Base-by-base conservation (phyloP, 2,329 filamentous ascomycete species). In the Penicillium brevicompactum region DNA sequence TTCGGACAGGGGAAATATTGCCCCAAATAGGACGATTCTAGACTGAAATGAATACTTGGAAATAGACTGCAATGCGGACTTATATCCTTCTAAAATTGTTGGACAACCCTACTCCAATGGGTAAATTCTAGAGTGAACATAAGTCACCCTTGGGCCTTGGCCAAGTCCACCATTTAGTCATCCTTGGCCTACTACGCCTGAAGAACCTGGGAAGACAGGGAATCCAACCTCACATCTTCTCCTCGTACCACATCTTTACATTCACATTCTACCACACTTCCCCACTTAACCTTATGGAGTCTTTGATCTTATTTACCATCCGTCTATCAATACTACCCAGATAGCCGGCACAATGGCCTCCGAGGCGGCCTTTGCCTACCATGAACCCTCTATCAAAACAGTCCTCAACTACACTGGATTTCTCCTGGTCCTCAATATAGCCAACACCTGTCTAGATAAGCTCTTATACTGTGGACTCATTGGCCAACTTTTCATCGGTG, bases 401-500 rank as follows among this genome's bases (percentile, higher is more conserved):
- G 81, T 91, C 44, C 78, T 91, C 2, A 79, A 82, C 42, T 78
- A 83, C 4, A 75, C 86, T 0, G 84, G 84, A 0, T 87, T 92
- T 60, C 69, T 91, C 0, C 66, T 90, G 0, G 67, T 84, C 0
- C 78, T 90, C 43, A 90, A 90, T 60, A 43, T 81, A 5, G 62
- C 83, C 56, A 85, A 86, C 58, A 76, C 76, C 52, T 65, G 79
- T 0, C 77, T 91, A 1, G 83, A 91, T 62, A 77, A 73, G 13
- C 61, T 84, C 0, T 66, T 90, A 0, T 90, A 87, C 68, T 91
- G 88, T 64, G 89, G 88, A 0, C 80, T 92, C 0, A 74, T 92
- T 6, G 89, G 88, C 1, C 87, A 92, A 63, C 80, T 92, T 13
- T 75, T 91, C 7, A 69, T 91, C 16, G 89, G 89, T 11, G 81